Conservation (phyloP, 306 rosid genomes). For the Sechiopsis laciniata region DNA sequence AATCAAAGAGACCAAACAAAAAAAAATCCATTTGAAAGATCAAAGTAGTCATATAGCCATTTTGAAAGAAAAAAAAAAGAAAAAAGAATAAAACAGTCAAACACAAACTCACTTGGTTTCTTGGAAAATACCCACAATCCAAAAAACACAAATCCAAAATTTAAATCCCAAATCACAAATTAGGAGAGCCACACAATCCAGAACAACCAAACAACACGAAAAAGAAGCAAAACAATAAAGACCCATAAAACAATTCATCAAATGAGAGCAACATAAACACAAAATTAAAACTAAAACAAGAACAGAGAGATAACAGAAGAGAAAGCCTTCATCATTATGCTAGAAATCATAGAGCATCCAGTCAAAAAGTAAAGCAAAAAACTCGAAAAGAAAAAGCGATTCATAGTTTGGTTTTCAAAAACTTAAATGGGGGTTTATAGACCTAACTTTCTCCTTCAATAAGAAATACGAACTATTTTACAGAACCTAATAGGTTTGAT, state of each 20-base stretch:
- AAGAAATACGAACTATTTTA: too few relatives aligned
- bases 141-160: too few relatives aligned
- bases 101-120: too few relatives aligned
- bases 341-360: constrained; percentile 22
- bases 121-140: too few relatives aligned
- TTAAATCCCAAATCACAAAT: too few relatives aligned
- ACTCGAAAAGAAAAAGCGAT: not conserved
- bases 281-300: not conserved
- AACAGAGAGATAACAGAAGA: constrained; percentile 27
- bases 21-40: not conserved
- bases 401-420: not conserved
- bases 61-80: not conserved
- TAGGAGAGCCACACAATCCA: too few relatives aligned
- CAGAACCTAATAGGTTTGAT: too few relatives aligned
- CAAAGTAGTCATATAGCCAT: not conserved
- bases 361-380: constrained; percentile 1
- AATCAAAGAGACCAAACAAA: not conserved
- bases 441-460: too few relatives aligned
- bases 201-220: too few relatives aligned
- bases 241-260: too few relatives aligned
- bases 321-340: constrained; percentile 34
- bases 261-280: not conserved
- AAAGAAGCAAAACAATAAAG: too few relatives aligned
- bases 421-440: not conserved
- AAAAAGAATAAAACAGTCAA: not conserved